These are phyloP conservation scores for Xylaria sp. DNA, from an alignment of 2,329 filamentous ascomycete genomes.

Conservation along the genomic window DNA sequence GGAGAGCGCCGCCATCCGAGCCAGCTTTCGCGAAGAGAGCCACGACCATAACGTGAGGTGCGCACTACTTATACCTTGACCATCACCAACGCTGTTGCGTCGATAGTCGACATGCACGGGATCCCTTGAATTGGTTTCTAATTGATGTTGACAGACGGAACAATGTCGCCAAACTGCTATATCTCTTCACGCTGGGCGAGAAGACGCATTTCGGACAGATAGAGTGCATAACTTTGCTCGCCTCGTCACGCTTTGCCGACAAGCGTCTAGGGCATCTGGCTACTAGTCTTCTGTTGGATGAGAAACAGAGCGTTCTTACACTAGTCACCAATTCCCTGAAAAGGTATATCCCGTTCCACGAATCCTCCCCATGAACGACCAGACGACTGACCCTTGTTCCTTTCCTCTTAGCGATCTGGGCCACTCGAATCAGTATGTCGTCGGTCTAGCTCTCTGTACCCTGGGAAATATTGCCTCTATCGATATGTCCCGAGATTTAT, in stretches of 20 bases:
- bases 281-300: constrained; percentile 94
- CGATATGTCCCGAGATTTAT: constrained; percentile 98
- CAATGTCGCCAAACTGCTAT: constrained; percentile 98
- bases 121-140: constrained; percentile 27
- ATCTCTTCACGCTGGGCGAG: constrained; percentile 97
- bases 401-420: constrained; percentile 78
- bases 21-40: constrained; percentile 97
- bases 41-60: constrained; percentile 91
- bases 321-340: constrained; percentile 97
- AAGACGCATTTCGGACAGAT: constrained; percentile 99
- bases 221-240: constrained; percentile 96
- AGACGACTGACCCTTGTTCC: constrained; percentile 48
- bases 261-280: constrained; percentile 95
- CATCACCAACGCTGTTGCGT: no score
- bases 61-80: constrained; percentile 27
- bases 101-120: neutral
- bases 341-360: constrained; percentile 71
- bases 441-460: constrained; percentile 94
- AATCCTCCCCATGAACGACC: neutral
- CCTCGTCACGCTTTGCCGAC: constrained; percentile 96
- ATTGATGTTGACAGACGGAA: constrained; percentile 74
- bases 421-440: constrained; percentile 98
- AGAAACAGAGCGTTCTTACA: constrained; percentile 98
- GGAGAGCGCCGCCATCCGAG: constrained; percentile 96
- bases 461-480: constrained; percentile 97